Conservation (phyloP, 2,329 filamentous ascomycete genomes). For the Phyllosticta capitalensis region DNA sequence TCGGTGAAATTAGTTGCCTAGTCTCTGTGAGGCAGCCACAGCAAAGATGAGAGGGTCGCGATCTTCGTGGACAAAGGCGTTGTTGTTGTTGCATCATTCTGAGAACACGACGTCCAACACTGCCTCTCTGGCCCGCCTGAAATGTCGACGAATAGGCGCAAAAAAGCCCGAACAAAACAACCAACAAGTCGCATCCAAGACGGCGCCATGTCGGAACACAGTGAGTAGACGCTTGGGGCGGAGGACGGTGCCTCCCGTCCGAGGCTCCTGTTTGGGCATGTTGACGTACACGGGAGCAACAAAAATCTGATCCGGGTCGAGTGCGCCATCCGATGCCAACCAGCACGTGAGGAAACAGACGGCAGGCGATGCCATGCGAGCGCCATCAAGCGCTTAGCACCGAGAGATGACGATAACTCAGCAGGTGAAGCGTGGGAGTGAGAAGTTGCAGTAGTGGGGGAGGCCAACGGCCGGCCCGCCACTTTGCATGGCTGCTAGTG, state of each 20-base stretch:
- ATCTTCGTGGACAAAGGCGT: background rate
- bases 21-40: background rate
- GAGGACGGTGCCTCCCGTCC: background rate
- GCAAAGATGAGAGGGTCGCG: background rate
- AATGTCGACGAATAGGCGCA: background rate
- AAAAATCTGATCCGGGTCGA: background rate
- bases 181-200: background rate
- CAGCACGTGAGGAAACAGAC: background rate
- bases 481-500: background rate
- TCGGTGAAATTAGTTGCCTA: background rate
- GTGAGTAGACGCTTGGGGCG: background rate
- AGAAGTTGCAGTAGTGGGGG: background rate
- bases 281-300: background rate
- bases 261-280: background rate
- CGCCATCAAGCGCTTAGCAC: background rate
- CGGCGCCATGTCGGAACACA: background rate
- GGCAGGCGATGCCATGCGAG: background rate
- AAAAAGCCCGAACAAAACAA: background rate
- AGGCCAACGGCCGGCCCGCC: slow-evolving; percentile 2
- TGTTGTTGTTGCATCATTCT: background rate
- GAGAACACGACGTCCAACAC: background rate
- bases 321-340: background rate
- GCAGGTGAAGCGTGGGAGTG: background rate
- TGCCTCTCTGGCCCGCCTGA: background rate
- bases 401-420: background rate